These are phyloP conservation scores for Trypanosoma cruzi DNA, from an alignment of 208 protist species.

Conservation along the genomic window DNA sequence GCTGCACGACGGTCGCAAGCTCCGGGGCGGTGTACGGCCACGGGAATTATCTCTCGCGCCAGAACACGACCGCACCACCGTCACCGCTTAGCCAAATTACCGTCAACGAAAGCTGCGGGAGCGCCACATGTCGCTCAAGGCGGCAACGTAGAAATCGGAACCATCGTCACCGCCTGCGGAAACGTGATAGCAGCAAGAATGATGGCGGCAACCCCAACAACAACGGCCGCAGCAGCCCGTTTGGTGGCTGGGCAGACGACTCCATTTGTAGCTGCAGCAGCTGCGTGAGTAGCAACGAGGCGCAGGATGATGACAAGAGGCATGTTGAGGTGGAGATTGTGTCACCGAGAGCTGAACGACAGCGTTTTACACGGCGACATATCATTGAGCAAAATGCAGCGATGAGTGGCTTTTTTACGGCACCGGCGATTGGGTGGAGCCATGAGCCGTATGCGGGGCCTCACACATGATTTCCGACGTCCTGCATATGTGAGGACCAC, in stretches of 20 bases:
- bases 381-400: not conserved
- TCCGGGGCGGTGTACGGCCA: not conserved
- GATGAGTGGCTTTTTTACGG: conserved; percentile 18
- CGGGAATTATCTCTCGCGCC: not conserved
- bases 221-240: not conserved
- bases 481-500: conserved; percentile 4
- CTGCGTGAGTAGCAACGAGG: not conserved
- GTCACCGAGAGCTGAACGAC: too few relatives aligned
- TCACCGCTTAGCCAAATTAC: too few relatives aligned
- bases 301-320: too few relatives aligned
- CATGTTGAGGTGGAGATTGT: too few relatives aligned
- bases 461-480: too few relatives aligned
- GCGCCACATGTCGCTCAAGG: too few relatives aligned
- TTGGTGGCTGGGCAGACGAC: not conserved
- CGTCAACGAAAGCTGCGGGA: too few relatives aligned
- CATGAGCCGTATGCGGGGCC: not conserved
- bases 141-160: too few relatives aligned
- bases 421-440: not conserved
- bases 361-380: not conserved
- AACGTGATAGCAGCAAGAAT: not conserved
- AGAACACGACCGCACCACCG: not conserved
- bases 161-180: not conserved
- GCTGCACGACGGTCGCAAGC: not conserved
- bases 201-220: not conserved
- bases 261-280: not conserved